Evolutionary conservation across 179 eudicot species (phyloP), one percentile per base, ranked within the genome.

Genomic region (Silene vulgaris): DNA sequence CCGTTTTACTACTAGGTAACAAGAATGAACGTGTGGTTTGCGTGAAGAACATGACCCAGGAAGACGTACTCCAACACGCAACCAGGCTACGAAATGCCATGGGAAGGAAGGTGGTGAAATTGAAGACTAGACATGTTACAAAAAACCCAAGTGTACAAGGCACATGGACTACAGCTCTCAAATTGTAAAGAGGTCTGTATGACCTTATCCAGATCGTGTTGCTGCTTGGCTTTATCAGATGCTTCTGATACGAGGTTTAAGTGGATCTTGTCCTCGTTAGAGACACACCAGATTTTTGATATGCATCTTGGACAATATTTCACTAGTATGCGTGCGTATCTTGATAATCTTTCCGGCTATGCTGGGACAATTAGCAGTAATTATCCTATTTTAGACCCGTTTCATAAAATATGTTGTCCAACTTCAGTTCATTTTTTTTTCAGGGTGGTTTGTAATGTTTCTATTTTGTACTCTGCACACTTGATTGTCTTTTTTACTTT

Each of bases 111-210:
- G 83, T 68, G 59, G 54, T 76, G n/a, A 80, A 80, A 54, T n/a
- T 80, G 71, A 80, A 76, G 72, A 80, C 83, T 8, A 76, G 83
- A 64, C 83, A 80, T n/a, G 83, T 80, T 8, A 76, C 80, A 6
- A 76, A 76, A 48, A 74, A 76, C 71, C 80, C 83, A n/a, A 80
- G 83, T 69, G 83, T 80, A 29, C 83, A 80, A 73, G 83, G 83
- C 48, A 80, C 83, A 29, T 80, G 83, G 83, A 80, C 79, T 16
- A 80, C 83, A 8, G 80, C 77, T 30, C 62, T 80, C 29, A 80
- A 80, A 73, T 30, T 80, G n/a, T 80, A 29, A 66, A 45, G 52
- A 26, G 30, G 13, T 3, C 43, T 17, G 12, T 48, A 5, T 26
- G 21, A 57, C 65, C 69, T 40, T 19, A 4, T 16, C 9, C 52